These are phyloP conservation scores for Neopestalotiopsis sp. DNA, from an alignment of 2,329 filamentous ascomycete species.

Conservation along the genomic window DNA sequence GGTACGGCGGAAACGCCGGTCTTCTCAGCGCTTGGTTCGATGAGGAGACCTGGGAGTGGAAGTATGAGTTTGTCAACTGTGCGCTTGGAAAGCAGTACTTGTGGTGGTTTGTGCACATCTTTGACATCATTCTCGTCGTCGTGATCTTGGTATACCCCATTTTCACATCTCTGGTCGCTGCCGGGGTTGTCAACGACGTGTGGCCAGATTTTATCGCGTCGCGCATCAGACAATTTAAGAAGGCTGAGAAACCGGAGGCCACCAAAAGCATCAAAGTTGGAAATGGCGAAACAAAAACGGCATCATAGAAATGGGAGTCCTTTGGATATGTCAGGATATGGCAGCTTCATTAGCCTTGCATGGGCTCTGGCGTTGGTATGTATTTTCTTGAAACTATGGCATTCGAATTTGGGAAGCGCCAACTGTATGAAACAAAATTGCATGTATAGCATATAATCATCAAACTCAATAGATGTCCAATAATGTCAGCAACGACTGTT, in stretches of 20 bases:
- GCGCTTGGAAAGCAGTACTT: constrained; percentile 84
- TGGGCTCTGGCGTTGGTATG: constrained; percentile 11
- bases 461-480: not conserved
- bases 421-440: constrained; percentile 1
- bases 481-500: not conserved
- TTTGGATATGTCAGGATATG: not conserved
- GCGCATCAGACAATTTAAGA: too few relatives aligned
- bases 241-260: not conserved
- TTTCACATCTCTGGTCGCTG: constrained; percentile 20
- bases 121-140: constrained; percentile 61
- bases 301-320: not conserved
- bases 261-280: not conserved
- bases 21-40: constrained; percentile 92
- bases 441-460: not conserved
- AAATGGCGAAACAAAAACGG: constrained; percentile 3
- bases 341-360: not conserved
- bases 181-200: constrained; percentile 17
- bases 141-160: constrained; percentile 34
- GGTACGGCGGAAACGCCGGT: constrained; percentile 90
- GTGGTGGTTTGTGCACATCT: constrained; percentile 89
- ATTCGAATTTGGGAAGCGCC: not conserved
- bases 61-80: constrained; percentile 80
- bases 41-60: constrained; percentile 73
- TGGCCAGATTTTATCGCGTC: constrained; percentile 17
- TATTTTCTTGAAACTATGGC: not conserved